phyloP scores from a whole-genome alignment of 164 flowering plant genomes.

The Vitis labrusca region DNA sequence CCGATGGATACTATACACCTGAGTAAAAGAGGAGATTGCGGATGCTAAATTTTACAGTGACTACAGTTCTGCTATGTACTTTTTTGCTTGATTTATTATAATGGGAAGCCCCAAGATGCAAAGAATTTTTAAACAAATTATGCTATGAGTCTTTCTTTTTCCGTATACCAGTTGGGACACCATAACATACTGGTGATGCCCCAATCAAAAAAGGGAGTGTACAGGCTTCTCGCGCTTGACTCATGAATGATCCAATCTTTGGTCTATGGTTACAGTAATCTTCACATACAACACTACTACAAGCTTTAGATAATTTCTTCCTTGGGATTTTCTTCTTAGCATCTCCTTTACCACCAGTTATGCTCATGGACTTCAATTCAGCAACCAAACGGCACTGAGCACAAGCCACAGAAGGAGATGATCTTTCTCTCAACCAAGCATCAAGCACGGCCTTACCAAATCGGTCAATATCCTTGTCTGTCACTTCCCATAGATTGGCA shows the following conservation, averaged over 20 bases:
- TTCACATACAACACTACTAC: constrained; percentile 8
- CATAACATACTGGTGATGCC: constrained; percentile 95
- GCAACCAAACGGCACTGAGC: constrained; percentile 28
- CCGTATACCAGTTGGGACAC: constrained; percentile 83
- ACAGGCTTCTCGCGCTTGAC: constrained; percentile 82
- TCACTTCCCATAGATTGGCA: constrained; percentile 95
- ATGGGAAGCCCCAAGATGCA: no score
- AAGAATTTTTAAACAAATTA: neutral
- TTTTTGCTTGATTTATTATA: neutral
- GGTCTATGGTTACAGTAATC: constrained; percentile 37
- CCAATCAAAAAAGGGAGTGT: constrained; percentile 74
- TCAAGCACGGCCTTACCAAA: constrained; percentile 78
- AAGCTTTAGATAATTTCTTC: constrained; percentile 29
- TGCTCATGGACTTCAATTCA: constrained; percentile 40
- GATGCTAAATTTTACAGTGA: no score
- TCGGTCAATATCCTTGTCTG: constrained; percentile 93
- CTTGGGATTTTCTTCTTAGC: constrained; percentile 30
- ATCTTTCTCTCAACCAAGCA: constrained; percentile 73
- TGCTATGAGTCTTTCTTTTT: constrained; percentile 44
- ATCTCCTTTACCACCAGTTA: constrained; percentile 25
- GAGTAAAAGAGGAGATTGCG: no score
- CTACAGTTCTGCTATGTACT: no score
- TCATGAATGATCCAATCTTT: constrained; percentile 74
- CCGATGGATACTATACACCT: no score
- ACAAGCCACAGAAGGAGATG: constrained; percentile 23